Percentiles rank a stretch among this genome's conserved stretches.
Evolutionary conservation across 2,329 filamentous ascomycete species (phyloP).

Genomic region (Stachybotrys echinatus): DNA sequence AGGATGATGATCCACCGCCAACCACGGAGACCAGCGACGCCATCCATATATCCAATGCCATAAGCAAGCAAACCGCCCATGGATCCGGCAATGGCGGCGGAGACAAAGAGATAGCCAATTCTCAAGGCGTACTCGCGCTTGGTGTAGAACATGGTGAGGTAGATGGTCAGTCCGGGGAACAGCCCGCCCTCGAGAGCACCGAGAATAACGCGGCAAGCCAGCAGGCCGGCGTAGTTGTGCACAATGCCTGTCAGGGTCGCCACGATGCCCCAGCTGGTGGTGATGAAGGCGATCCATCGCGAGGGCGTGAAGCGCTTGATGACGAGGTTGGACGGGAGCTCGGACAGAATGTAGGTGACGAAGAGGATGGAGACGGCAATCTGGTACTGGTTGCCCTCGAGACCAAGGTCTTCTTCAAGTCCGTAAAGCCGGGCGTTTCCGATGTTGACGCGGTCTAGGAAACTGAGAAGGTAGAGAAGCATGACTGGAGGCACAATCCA

Average conservation of each 20-base stretch:
- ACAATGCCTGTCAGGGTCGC: slow-evolving; percentile 42
- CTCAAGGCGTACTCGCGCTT: slow-evolving; percentile 17
- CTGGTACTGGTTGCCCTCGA: slow-evolving; percentile 55
- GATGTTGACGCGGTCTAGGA: slow-evolving; percentile 24
- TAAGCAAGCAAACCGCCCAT: slow-evolving; percentile 22
- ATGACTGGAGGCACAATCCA: slow-evolving; percentile 58
- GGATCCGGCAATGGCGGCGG: slow-evolving; percentile 15
- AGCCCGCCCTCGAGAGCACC: slow-evolving; percentile 41
- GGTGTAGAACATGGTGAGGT: slow-evolving; percentile 19
- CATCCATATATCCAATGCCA: slow-evolving; percentile 26
- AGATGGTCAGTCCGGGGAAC: slow-evolving; percentile 30
- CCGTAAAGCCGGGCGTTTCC: slow-evolving; percentile 61
- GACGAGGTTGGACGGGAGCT: slow-evolving; percentile 37
- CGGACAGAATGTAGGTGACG: slow-evolving; percentile 30
- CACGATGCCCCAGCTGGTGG: slow-evolving; percentile 34
- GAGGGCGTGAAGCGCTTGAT: slow-evolving; percentile 31
- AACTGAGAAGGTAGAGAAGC: slow-evolving; percentile 49
- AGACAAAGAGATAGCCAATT: slow-evolving; percentile 19
- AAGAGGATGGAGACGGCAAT: slow-evolving; percentile 23
- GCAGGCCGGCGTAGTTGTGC: slow-evolving; percentile 20
- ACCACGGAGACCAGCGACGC: slow-evolving; percentile 10
- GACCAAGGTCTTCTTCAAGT: slow-evolving; percentile 53
- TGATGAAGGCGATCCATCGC: slow-evolving; percentile 18
- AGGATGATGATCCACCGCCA: slow-evolving; percentile 59
- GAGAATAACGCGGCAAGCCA: slow-evolving; percentile 37